These are phyloP conservation scores for Orbilia brochopaga DNA, from an alignment of 2,329 filamentous ascomycete species.

Conservation along the genomic window DNA sequence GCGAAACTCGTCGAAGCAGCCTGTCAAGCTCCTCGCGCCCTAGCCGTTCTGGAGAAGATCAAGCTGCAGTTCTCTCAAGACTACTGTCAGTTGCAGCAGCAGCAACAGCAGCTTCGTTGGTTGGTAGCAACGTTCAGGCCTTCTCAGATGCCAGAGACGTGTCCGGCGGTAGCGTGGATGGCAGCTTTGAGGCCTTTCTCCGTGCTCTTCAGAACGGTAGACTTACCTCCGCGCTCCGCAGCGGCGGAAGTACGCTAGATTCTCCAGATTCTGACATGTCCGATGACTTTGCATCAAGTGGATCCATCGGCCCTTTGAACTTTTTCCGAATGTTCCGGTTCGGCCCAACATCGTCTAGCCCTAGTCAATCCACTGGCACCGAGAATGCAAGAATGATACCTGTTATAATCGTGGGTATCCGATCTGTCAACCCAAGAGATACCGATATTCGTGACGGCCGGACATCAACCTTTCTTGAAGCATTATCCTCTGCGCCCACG, in stretches of 20 bases:
- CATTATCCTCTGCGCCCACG: slow-evolving; percentile 54
- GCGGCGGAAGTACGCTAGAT: slow-evolving; percentile 51
- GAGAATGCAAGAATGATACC: slow-evolving; percentile 67
- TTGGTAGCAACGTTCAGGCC: slow-evolving; percentile 54
- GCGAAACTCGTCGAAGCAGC: slow-evolving; percentile 22
- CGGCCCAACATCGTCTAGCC: slow-evolving; percentile 62
- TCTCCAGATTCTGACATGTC: slow-evolving; percentile 50
- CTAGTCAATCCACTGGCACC: slow-evolving; percentile 55
- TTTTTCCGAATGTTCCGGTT: slow-evolving; percentile 74
- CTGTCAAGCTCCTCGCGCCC: slow-evolving; percentile 19
- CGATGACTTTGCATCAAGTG: slow-evolving; percentile 56
- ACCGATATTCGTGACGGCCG: slow-evolving; percentile 60
- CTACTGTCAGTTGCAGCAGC: slow-evolving; percentile 55
- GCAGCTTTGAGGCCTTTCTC: slow-evolving; percentile 56
- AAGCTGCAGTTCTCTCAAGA: slow-evolving; percentile 55
- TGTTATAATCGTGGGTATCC: slow-evolving; percentile 72
- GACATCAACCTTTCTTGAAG: slow-evolving; percentile 60
- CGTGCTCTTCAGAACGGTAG: slow-evolving; percentile 55
- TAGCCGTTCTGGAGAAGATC: slow-evolving; percentile 54
- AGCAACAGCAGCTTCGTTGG: slow-evolving; percentile 55
- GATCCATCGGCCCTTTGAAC: slow-evolving; percentile 66
- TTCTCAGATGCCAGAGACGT: slow-evolving; percentile 55
- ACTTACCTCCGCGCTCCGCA: slow-evolving; percentile 55
- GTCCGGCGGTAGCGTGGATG: slow-evolving; percentile 55
- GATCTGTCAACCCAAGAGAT: slow-evolving; percentile 67